Percentiles rank a stretch among this genome's conserved stretches.
phyloP scores from a whole-genome alignment of 176 grass and related monocot species.

The Tillandsia leiboldiana region DNA sequence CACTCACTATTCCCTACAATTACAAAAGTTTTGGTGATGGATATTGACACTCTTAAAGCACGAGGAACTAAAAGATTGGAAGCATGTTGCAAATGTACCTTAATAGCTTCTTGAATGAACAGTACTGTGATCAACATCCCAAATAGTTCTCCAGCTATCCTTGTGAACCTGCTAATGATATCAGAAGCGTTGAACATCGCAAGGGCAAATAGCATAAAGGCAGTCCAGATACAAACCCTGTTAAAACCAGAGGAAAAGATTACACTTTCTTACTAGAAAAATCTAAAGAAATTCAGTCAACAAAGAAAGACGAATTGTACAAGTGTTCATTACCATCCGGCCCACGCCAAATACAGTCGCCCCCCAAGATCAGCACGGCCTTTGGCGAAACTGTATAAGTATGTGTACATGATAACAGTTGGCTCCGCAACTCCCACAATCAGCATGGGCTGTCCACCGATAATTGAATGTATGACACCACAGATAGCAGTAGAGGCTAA shows the following conservation, averaged over 20 bases:
- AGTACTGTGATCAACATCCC: constrained; percentile 93
- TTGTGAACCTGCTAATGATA: constrained; percentile 86
- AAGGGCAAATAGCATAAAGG: constrained; percentile 60
- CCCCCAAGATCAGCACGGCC: constrained; percentile 39
- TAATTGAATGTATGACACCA: constrained; percentile 71
- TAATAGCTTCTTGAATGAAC: constrained; percentile 86
- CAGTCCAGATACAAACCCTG: constrained; percentile 97
- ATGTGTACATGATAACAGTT: constrained; percentile 93
- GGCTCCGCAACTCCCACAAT: constrained; percentile 94
- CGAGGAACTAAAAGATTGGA: not conserved
- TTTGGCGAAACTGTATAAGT: constrained; percentile 76
- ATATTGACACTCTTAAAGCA: not conserved
- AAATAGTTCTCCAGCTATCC: constrained; percentile 88
- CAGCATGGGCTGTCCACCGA: constrained; percentile 82
- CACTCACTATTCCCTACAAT: constrained; percentile 54
- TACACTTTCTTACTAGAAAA: constrained; percentile 7
- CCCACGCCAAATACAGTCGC: constrained; percentile 76
- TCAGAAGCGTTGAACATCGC: constrained; percentile 77
- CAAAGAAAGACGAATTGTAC: not conserved
- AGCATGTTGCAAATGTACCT: constrained; percentile 22
- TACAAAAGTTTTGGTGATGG: not conserved
- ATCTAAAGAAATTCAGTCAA: constrained; percentile 5
- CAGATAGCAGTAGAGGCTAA: constrained; percentile 85
- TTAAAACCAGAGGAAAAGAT: constrained; percentile 16
- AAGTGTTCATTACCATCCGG: constrained; percentile 58